Conservation (phyloP, 306 rosid genomes). For the Quercus cerris region DNA sequence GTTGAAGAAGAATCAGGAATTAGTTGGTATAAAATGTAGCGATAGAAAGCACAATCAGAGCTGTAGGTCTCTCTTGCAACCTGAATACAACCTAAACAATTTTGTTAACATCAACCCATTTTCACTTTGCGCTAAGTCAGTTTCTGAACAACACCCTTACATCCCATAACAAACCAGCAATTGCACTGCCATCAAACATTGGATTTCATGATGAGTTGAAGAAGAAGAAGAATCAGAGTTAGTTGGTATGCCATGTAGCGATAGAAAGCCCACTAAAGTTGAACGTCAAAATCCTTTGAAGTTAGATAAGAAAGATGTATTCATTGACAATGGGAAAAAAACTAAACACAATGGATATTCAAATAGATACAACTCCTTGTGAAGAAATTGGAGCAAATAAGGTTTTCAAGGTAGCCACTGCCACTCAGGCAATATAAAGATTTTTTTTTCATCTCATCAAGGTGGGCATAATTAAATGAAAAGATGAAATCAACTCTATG, state of each 20-base stretch:
- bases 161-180: neutral
- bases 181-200: neutral
- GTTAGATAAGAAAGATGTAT: neutral
- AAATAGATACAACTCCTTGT: neutral
- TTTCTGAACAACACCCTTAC: neutral
- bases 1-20: neutral
- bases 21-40: neutral
- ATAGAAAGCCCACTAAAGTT: neutral
- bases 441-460: slow-evolving; percentile 5
- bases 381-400: neutral
- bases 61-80: neutral
- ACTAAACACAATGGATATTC: slow-evolving; percentile 5
- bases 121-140: neutral
- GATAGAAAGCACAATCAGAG: neutral
- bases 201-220: neutral
- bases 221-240: neutral
- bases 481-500: neutral
- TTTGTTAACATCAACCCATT: neutral
- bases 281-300: neutral
- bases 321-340: neutral
- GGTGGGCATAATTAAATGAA: neutral
- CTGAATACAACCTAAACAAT: neutral
- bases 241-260: neutral
- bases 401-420: neutral
- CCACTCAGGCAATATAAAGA: neutral